phyloP scores from a whole-genome alignment of 1,139 yeast genomes.

The Magnusiomyces clavatus region DNA sequence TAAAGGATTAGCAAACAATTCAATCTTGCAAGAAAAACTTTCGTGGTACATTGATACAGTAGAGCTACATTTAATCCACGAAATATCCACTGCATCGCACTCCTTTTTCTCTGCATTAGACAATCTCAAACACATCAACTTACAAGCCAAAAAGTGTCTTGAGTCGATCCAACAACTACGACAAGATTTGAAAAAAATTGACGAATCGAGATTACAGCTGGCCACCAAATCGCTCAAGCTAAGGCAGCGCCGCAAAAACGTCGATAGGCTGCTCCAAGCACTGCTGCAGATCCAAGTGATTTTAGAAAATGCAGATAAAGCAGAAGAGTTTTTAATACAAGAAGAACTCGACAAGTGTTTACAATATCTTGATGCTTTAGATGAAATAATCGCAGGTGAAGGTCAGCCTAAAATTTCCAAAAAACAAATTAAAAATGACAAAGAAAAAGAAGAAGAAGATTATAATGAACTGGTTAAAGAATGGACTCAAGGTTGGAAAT shows the following conservation, averaged over 20 bases:
- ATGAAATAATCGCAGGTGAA: slow-evolving; percentile 50
- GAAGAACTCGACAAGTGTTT: slow-evolving; percentile 37
- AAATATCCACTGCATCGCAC: slow-evolving; percentile 76
- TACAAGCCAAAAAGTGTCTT: slow-evolving; percentile 48
- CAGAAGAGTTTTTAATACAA: slow-evolving; percentile 38
- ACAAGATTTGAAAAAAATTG: slow-evolving; percentile 32
- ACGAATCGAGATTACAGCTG: slow-evolving; percentile 42
- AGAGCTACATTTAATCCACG: slow-evolving; percentile 71
- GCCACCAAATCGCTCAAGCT: slow-evolving; percentile 49
- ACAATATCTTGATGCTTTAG: slow-evolving; percentile 49
- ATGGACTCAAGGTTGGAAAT: slow-evolving; percentile 42
- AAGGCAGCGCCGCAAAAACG: slow-evolving; percentile 49
- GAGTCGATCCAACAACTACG: slow-evolving; percentile 42
- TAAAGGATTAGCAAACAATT: slow-evolving; percentile 38
- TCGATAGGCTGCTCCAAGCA: slow-evolving; percentile 54
- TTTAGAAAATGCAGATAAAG: slow-evolving; percentile 43
- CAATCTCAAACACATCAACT: slow-evolving; percentile 59
- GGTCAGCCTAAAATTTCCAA: background rate
- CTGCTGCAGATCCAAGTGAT: slow-evolving; percentile 56
- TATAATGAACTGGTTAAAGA: slow-evolving; percentile 27
- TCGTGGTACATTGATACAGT: slow-evolving; percentile 80
- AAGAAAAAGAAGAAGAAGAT: slow-evolving; percentile 9
- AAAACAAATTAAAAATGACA: background rate
- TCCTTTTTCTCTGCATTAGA: slow-evolving; percentile 80
- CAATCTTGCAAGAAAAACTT: slow-evolving; percentile 67